Evolutionary conservation across 2,329 filamentous ascomycete genomes (phyloP), one percentile per base, ranked within the genome.

Genomic region (Dryadomyces quercivorus): DNA sequence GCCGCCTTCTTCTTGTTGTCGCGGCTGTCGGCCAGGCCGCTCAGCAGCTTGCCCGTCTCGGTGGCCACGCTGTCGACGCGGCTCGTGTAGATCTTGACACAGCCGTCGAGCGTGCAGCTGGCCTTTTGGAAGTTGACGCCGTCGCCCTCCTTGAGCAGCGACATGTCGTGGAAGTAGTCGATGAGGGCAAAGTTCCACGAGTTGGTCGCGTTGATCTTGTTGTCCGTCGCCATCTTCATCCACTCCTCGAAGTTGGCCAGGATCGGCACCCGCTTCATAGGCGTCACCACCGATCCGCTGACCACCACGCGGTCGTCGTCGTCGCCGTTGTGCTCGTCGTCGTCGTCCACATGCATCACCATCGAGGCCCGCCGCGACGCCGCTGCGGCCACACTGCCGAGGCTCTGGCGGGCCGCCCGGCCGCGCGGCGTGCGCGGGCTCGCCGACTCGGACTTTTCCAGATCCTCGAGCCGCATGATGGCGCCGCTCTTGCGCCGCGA

Each of bases 171-270:
- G 65, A 98, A 98, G 71, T 98, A 98, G 69, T 98, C 93, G 66
- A 98, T 98, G 18, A 98, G 80, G n/a, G 93, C 93, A 71, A 98
- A 97, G 69, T 97, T 97, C 93, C 93, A 98, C 34, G 91, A 96
- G 69, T 98, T 98, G 57, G 86, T 83, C 50, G 93, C 92, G 67
- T 97, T 98, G 76, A 98, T 98, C 71, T 93, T 93, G 73, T 98
- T 98, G 73, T 98, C 93, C 16, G 93, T 97, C 2, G 93, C 93
- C 90, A 98, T 95, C 77, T 97, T 98, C 90, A 98, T 97, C 93
- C 92, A 97, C 68, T 98, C 93, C 69, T 98, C 93, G 63, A 97
- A 98, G 70, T 98, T 98, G 64, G 93, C 93, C 54, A 98, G 75
- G 62, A 98, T 86, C 1, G 93, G 93, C 31, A 95, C 88, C 58